Base-by-base conservation (phyloP, 306 rosid species). In the Trifolium pratense region DNA sequence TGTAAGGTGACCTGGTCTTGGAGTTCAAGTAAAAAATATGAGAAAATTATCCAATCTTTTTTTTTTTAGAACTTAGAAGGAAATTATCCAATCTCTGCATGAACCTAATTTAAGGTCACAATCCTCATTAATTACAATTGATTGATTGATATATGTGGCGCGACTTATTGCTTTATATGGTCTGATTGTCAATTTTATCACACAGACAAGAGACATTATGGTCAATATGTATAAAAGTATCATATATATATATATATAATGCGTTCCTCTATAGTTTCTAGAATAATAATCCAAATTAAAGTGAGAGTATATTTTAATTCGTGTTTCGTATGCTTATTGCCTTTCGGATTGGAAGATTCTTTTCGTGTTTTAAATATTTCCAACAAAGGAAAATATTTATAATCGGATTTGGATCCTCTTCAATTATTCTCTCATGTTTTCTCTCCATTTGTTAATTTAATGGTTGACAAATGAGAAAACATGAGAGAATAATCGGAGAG, bases 261-360 rank as follows among this genome's bases (percentile, higher is more conserved):
- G 56, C 2, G 20, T 48, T 43, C 9, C 20, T 20, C n/a, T 55
- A 55, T 55, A 10, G 32, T 55, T 55, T 55, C 60, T 55, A 52
- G 59, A 52, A 52, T 4, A 16, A 8, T 52, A 52, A 18, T 52
- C 13, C 14, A 18, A 6, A 17, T 9, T 9, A 25, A 57, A 57
- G 8, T 15, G 69, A 67, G 69, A 67, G 53, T 37, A 2, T 2
- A 26, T 21, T n/a, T n/a, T 14, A 40, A 75, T 62, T 52, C 58
- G 20, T 49, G 56, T 17, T 51, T 51, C 25, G 25, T 18, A 20
- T 52, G 15, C 7, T 55, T 55, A 20, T 53, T 55, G 32, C n/a
- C 60, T 20, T 36, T 55, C 60, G 20, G 21, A 20, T 20, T 55
- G 14, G n/a, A 55, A 55, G 60, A 55, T 55, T 55, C n/a, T 49